Base-by-base conservation (phyloP, 225 moss, liverwort and hornwort species). In the Physcomitrellopsis africana region DNA sequence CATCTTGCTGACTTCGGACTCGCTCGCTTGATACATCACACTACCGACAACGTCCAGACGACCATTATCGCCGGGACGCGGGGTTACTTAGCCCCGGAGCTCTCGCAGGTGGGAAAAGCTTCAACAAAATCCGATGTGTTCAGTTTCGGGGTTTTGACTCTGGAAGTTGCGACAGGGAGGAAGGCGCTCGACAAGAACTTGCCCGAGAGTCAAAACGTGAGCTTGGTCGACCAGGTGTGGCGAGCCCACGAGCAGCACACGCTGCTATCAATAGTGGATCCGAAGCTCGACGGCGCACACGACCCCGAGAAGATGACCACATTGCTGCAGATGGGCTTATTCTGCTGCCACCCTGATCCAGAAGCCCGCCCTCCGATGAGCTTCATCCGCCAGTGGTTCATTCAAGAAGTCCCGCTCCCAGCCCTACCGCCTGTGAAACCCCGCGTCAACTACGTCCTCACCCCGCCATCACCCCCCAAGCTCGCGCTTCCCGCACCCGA, bases 301-400 rank as follows among this genome's bases (percentile, higher is more conserved):
- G 82, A 91, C 49, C 76, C 81, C 0, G 76, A 74, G 17, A 78
- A 85, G 79, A 87, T 88, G 75, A 70, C 53, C 1, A 81, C 76
- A 1, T 63, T 95, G 7, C 67, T 95, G 3, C 83, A 84, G 55
- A 70, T 93, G 60, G 95, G 91, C 5, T 71, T 95, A 18, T 91
- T 95, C 19, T 95, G 95, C 46, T 95, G 93, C 29, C 93, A 93
- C 70, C 91, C 93, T 0, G 95, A 93, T 69, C 95, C 95, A 2
- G 82, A 81, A 7, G 90, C 81, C 5, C 76, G 93, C 44, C 95
- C 95, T 13, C 84, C 93, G 32, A 95, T 95, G 95, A 89, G 87
- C 76, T 88, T 85, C 62, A 82, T 88, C 16, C 82, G 88, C 13
- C 82, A 88, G 69, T 85, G 80, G 82, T 85, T 88, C 45, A 73